These are phyloP conservation scores for Ilex asprella DNA, from an alignment of 257 asterid species.

Conservation along the genomic window DNA sequence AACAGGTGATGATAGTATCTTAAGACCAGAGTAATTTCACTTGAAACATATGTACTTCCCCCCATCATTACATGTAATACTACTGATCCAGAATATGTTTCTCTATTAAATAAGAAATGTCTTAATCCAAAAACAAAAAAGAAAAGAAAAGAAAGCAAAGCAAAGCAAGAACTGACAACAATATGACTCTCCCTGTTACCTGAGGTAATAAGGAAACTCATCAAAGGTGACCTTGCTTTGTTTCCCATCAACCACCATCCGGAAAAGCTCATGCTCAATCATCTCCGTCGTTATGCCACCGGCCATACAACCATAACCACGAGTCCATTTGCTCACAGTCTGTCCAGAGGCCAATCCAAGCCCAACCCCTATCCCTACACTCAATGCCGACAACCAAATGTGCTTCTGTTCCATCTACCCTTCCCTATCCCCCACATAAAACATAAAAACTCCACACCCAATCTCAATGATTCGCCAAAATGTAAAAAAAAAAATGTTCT, in stretches of 20 bases:
- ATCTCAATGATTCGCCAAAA: constrained; percentile 6
- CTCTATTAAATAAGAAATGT: too few species aligned
- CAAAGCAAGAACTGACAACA: not conserved
- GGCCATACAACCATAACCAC: constrained; percentile 13
- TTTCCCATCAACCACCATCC: constrained; percentile 57
- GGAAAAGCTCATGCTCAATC: constrained; percentile 56
- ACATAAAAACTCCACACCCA: not conserved
- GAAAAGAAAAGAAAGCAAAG: not conserved
- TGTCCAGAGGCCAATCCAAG: constrained; percentile 73
- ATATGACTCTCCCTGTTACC: constrained; percentile 26
- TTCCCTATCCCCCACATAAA: constrained; percentile 11
- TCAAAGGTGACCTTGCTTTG: constrained; percentile 47
- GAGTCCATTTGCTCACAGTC: constrained; percentile 55
- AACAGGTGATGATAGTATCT: too few species aligned
- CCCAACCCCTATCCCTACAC: constrained; percentile 90
- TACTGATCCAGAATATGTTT: too few species aligned
- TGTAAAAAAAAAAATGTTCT: not conserved
- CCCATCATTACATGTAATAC: too few species aligned
- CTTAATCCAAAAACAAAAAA: not conserved
- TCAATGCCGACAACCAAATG: constrained; percentile 69
- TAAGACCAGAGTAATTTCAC: too few species aligned
- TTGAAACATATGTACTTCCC: too few species aligned
- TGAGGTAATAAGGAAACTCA: constrained; percentile 78
- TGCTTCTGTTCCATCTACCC: constrained; percentile 76
- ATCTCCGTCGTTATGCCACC: constrained; percentile 54